A percentile compares a stretch with the other conserved stretches of the same genome.
phyloP scores from a whole-genome alignment of 2,329 filamentous ascomycete species.

The Leptographium flavum region DNA sequence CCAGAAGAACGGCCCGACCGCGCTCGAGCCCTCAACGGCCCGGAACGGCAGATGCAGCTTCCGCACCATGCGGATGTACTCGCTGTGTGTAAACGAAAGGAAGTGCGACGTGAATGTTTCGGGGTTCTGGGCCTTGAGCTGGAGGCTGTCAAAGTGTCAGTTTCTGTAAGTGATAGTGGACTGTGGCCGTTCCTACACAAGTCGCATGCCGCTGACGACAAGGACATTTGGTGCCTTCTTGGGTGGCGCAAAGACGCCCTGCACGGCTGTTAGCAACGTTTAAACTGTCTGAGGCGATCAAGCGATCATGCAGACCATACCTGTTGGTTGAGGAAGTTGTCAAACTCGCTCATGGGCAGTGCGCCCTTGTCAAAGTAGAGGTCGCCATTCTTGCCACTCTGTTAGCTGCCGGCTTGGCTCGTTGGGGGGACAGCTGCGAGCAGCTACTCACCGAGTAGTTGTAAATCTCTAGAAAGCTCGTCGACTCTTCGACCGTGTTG shows the following conservation, averaged over 20 bases:
- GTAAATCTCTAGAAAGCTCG: slow-evolving; percentile 42
- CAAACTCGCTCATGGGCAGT: slow-evolving; percentile 33
- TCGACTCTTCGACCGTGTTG: slow-evolving; percentile 33
- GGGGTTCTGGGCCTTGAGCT: slow-evolving; percentile 38
- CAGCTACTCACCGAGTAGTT: slow-evolving; percentile 38
- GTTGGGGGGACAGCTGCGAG: neutral
- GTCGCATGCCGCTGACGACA: slow-evolving; percentile 35
- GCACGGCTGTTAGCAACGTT: neutral
- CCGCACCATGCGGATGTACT: slow-evolving; percentile 42
- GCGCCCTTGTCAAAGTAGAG: slow-evolving; percentile 38
- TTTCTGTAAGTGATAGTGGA: neutral
- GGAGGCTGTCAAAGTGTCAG: slow-evolving; percentile 26
- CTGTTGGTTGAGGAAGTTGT: slow-evolving; percentile 37
- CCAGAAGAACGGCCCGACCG: slow-evolving; percentile 53
- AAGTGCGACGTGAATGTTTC: slow-evolving; percentile 43
- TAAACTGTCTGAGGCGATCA: neutral
- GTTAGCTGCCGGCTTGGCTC: neutral
- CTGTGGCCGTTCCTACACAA: slow-evolving; percentile 29
- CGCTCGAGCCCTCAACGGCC: slow-evolving; percentile 41
- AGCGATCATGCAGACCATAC: slow-evolving; percentile 16
- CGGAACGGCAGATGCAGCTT: slow-evolving; percentile 38
- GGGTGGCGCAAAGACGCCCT: slow-evolving; percentile 13
- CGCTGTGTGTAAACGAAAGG: slow-evolving; percentile 34
- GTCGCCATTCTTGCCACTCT: slow-evolving; percentile 27
- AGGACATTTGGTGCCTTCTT: slow-evolving; percentile 27